These are phyloP conservation scores for Coemansia sp. DNA, from an alignment of 192 early-diverging fungal species.

Conservation along the genomic window DNA sequence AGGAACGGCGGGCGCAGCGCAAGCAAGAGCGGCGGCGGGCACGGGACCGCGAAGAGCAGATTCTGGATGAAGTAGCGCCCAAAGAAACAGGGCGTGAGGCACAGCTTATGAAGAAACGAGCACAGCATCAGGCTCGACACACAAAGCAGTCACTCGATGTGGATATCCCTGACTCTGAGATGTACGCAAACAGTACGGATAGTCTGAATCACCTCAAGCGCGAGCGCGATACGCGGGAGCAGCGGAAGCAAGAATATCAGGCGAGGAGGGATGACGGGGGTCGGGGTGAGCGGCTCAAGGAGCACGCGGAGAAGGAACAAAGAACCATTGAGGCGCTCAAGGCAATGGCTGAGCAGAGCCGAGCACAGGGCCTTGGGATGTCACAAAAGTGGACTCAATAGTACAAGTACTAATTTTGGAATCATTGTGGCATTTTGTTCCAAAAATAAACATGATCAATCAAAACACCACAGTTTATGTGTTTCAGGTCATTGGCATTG, in stretches of 20 bases:
- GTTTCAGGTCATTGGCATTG: too few relatives aligned
- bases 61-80: slow-evolving; percentile 52
- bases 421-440: too few relatives aligned
- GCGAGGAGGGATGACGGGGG: neutral
- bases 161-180: slow-evolving; percentile 29
- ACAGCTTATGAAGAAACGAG: slow-evolving; percentile 35
- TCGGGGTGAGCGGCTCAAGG: slow-evolving; percentile 24
- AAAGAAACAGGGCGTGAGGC: slow-evolving; percentile 52
- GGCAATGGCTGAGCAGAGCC: slow-evolving; percentile 65
- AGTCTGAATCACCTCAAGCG: slow-evolving; percentile 47
- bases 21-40: slow-evolving; percentile 27
- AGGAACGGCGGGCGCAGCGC: slow-evolving; percentile 23
- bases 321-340: slow-evolving; percentile 70
- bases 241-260: slow-evolving; percentile 17
- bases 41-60: slow-evolving; percentile 33
- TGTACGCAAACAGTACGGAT: slow-evolving; percentile 44
- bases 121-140: slow-evolving; percentile 24
- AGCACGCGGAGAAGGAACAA: slow-evolving; percentile 67
- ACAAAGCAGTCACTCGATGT: slow-evolving; percentile 24
- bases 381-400: neutral
- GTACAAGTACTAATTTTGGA: too few relatives aligned
- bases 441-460: too few relatives aligned
- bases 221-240: slow-evolving; percentile 24
- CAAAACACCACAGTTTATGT: too few relatives aligned
- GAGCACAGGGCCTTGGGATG: slow-evolving; percentile 38